phyloP scores from a whole-genome alignment of 495 filamentous ascomycete species.

The Aspergillus heteromorphus region DNA sequence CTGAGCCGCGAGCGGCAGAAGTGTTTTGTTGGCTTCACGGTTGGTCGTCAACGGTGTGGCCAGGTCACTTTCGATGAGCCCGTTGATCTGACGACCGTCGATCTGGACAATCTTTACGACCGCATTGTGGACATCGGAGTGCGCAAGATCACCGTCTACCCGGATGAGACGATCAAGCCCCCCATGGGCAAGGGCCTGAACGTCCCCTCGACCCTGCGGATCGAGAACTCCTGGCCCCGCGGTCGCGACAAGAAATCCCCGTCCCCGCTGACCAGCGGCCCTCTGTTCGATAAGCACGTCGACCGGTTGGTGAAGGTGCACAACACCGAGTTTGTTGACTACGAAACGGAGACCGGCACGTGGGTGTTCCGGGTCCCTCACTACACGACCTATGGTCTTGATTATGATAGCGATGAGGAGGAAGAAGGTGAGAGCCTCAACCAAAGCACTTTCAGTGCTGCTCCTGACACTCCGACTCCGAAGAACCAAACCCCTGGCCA shows the following conservation, averaged over 20 bases:
- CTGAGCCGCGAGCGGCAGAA: conserved; percentile 70
- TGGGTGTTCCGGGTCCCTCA: conserved; percentile 92
- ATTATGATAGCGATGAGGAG: conserved; percentile 76
- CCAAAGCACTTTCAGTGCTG: conserved; percentile 53
- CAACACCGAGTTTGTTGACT: conserved; percentile 75
- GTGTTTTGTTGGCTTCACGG: conserved; percentile 63
- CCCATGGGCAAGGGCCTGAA: conserved; percentile 81
- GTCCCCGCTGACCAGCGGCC: conserved; percentile 48
- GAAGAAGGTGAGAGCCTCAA: conserved; percentile 48
- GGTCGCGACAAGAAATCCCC: conserved; percentile 53
- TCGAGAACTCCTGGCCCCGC: conserved; percentile 89
- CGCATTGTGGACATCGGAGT: conserved; percentile 67
- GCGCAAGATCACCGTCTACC: conserved; percentile 82
- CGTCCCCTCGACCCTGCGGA: conserved; percentile 74
- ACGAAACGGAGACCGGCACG: conserved; percentile 68
- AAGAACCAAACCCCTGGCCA: conserved; percentile 33
- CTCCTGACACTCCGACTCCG: conserved; percentile 56
- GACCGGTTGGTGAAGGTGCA: conserved; percentile 69
- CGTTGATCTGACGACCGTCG: conserved; percentile 70
- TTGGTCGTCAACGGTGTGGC: conserved; percentile 78
- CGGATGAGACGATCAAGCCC: conserved; percentile 68
- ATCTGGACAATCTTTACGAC: conserved; percentile 66
- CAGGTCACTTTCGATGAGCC: conserved; percentile 71
- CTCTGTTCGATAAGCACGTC: conserved; percentile 71
- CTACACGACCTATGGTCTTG: conserved; percentile 92